Evolutionary conservation across 345 rosid genomes (phyloP), one percentile per base, ranked within the genome.

Genomic region (Citrus inodora): DNA sequence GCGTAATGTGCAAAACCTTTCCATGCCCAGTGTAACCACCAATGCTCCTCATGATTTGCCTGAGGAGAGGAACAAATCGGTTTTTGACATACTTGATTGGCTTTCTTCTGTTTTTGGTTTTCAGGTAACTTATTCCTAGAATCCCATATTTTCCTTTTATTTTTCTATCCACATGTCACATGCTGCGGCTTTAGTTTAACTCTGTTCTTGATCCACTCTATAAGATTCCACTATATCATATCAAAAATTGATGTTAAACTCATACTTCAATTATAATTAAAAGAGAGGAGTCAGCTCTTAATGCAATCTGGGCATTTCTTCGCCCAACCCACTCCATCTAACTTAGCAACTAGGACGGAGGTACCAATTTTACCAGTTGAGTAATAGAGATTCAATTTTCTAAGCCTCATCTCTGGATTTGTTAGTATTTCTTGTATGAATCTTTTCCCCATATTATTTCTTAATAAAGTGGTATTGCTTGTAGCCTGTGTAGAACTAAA

Each of bases 101-200:
- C 95, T 97, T 85, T 90, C 96, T 68, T 86, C 87, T 63, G 66
- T 86, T 81, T 97, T 97, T 87, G 99, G 99, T 51, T 97, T 97
- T 91, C 99, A 97, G 97, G 99, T 97, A 84, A 79, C 65, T 40
- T 70, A 63, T 74, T n/a, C 38, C 25, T 67, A 80, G 65, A 79
- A 64, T 17, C 75, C 56, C 62, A 71, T 63, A 19, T 76, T 70
- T 58, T 71, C 30, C 42, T 10, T 77, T 83, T 70, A 35, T 51
- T 58, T 71, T 63, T 60, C 46, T 22, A 9, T 71, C 22, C 68
- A 78, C 73, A 46, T 71, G 74, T 75, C 59, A 46, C 16, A 56
- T 80, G 48, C 40, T 24, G 27, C 28, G 8, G 24, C 42, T 67
- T 11, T 21, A 53, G 63, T 19, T 30, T 28, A 64, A 38, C 73